Base-by-base conservation (phyloP, 495 filamentous ascomycete genomes). In the Penicillium silybi region DNA sequence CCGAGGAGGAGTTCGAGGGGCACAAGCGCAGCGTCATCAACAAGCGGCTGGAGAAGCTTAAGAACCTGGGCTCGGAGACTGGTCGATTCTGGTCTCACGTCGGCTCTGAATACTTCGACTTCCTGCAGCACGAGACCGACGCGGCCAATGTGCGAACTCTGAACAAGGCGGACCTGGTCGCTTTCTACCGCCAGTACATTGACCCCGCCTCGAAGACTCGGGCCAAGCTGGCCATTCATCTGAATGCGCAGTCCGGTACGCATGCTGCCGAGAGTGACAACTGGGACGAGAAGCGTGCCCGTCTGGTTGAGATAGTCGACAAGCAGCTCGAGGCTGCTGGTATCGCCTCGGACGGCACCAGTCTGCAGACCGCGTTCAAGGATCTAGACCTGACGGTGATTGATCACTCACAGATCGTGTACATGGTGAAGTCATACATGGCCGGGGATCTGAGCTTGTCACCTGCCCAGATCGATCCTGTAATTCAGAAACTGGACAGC, bases 21-120 rank as follows among this genome's bases (percentile, higher is more conserved):
- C 89, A 97, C 70, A 95, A 95, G 72, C 81, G 88, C 40, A 95
- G 90, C 62, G 74, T 97, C 39, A 86, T 97, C 62, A 90, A 87
- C 55, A 92, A 89, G 75, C 75, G 89, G 15, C 74, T 95, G 22
- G 95, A 99, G 73, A 95, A 92, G 68, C 71, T 95, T 59, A 97
- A 97, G 79, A 95, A 95, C 61, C 72, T 99, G 53, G 77, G 81
- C 43, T 90, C 92, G 46, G 93, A 99, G 71, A 89, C 83, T 20
- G 75, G 72, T 44, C 81, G 89, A 17, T 87, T 92, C 64, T 96
- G 90, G 92, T 79, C 69, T 26, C 87, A 95, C 54, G 88, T 97
- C 62, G 81, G 82, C 13, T 88, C 80, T 43, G 93, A 97, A 63
- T 88, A 85, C 56, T 92, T 89, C 65, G 89, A 96, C 65, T 99